Percentiles rank a stretch among this genome's conserved stretches.
Evolutionary conservation across 106 monocot species (phyloP).

Genomic region (Apostasia ramifera): DNA sequence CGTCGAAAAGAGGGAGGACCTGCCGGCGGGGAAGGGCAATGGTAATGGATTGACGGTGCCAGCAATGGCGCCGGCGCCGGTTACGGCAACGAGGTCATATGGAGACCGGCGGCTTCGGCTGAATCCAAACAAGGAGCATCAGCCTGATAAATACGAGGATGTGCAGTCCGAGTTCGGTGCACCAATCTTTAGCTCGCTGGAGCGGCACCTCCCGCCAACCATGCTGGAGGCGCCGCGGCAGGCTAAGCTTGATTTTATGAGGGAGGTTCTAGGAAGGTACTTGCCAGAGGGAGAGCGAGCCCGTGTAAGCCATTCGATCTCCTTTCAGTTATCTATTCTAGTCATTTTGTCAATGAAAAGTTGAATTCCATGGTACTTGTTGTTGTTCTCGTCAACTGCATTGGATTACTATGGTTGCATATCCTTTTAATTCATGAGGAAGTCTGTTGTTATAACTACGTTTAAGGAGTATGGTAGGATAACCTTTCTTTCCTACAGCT

Average conservation of each 20-base stretch:
- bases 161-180: conserved; percentile 67
- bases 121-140: conserved; percentile 82
- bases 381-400: no score
- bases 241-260: conserved; percentile 75
- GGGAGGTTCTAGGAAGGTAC: conserved; percentile 74
- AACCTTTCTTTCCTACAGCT: no score
- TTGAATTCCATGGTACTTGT: no score
- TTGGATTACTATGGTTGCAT: no score
- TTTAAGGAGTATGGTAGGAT: no score
- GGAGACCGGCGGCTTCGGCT: conserved; percentile 76
- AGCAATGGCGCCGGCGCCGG: conserved; percentile 10
- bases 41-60: conserved; percentile 21
- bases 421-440: no score
- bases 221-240: conserved; percentile 60
- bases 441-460: no score
- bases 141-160: conserved; percentile 79
- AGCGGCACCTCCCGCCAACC: conserved; percentile 88
- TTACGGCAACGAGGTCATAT: conserved; percentile 15
- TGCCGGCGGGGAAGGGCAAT: conserved; percentile 12
- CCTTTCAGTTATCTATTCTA: no score
- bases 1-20: conserved; percentile 18
- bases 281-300: conserved; percentile 67
- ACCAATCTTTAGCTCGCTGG: conserved; percentile 69
- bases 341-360: no score
- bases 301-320: conserved; percentile 36